Conservation (phyloP, 2,329 filamentous ascomycete genomes). For the Graphilbum sp. region DNA sequence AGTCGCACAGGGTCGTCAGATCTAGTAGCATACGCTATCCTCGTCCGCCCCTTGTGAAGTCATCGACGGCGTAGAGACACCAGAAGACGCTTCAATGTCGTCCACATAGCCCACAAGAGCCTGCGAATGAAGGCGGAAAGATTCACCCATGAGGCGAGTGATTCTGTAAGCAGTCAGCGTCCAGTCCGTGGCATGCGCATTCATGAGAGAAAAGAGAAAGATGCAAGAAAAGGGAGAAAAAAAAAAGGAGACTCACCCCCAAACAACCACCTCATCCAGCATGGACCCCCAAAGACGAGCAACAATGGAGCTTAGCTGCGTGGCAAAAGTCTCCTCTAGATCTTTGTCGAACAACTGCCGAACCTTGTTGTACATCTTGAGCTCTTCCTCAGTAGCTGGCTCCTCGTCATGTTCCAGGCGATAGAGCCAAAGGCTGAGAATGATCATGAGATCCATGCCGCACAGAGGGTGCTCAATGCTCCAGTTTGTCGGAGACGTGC, state of each 20-base stretch:
- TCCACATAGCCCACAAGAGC: slow-evolving; percentile 91
- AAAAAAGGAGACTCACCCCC: slow-evolving; percentile 60
- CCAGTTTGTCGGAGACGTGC: slow-evolving; percentile 96
- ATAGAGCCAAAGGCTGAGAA: slow-evolving; percentile 95
- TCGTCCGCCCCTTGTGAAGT: slow-evolving; percentile 55
- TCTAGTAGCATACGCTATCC: slow-evolving; percentile 50
- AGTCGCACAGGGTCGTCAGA: slow-evolving; percentile 31
- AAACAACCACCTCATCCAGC: slow-evolving; percentile 96
- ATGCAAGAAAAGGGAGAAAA: background rate
- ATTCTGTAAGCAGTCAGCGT: no score
- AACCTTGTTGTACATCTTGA: slow-evolving; percentile 84
- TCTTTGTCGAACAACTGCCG: slow-evolving; percentile 84
- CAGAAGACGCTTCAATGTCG: slow-evolving; percentile 54
- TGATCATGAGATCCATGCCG: slow-evolving; percentile 93
- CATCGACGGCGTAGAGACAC: slow-evolving; percentile 55
- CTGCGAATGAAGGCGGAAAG: slow-evolving; percentile 92
- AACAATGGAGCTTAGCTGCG: slow-evolving; percentile 86
- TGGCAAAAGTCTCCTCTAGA: slow-evolving; percentile 62
- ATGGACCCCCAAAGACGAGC: slow-evolving; percentile 93
- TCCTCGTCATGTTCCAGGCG: slow-evolving; percentile 98
- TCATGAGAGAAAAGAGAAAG: no score
- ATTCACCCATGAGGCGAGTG: slow-evolving; percentile 92
- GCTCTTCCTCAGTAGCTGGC: slow-evolving; percentile 67
- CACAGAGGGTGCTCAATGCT: slow-evolving; percentile 96
- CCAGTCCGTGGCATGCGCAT: no score